These are phyloP conservation scores for Prunus kanzakura DNA, from an alignment of 306 rosid genomes.

Conservation along the genomic window DNA sequence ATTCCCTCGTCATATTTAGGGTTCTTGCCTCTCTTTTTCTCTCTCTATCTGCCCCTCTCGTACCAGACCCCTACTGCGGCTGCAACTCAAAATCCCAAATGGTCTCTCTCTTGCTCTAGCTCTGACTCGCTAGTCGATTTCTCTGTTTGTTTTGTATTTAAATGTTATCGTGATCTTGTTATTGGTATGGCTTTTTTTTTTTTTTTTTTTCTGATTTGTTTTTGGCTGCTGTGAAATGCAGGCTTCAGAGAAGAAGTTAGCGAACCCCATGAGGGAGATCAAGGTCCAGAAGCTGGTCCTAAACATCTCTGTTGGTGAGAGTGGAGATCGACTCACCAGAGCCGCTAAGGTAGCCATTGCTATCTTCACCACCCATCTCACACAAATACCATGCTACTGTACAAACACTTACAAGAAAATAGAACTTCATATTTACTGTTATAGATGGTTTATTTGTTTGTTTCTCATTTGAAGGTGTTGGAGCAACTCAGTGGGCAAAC, in stretches of 20 bases:
- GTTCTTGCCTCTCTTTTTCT: not conserved
- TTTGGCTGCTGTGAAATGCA: conserved; percentile 15
- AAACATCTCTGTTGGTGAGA: conserved; percentile 80
- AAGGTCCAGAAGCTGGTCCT: conserved; percentile 79
- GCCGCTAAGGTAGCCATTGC: conserved; percentile 56
- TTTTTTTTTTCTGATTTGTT: not conserved
- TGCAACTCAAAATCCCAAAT: conserved; percentile 13
- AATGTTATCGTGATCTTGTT: not conserved
- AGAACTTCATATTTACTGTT: not conserved
- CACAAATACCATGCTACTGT: not conserved
- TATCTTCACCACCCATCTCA: not conserved
- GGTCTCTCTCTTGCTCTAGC: conserved; percentile 6
- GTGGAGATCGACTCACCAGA: conserved; percentile 82
- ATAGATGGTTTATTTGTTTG: not conserved
- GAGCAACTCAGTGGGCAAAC: conserved; percentile 79
- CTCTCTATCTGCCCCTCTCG: not conserved
- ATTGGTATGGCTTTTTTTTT: no score
- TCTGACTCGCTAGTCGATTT: not conserved
- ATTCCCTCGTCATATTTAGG: not conserved
- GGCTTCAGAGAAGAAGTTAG: conserved; percentile 74
- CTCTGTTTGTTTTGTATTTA: not conserved
- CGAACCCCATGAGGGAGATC: conserved; percentile 81
- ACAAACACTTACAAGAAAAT: no score
- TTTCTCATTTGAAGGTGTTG: conserved; percentile 42
- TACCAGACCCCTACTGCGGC: not conserved